Conservation (phyloP, 2,329 filamentous ascomycete genomes). For the Tolypocladium nubicola region DNA sequence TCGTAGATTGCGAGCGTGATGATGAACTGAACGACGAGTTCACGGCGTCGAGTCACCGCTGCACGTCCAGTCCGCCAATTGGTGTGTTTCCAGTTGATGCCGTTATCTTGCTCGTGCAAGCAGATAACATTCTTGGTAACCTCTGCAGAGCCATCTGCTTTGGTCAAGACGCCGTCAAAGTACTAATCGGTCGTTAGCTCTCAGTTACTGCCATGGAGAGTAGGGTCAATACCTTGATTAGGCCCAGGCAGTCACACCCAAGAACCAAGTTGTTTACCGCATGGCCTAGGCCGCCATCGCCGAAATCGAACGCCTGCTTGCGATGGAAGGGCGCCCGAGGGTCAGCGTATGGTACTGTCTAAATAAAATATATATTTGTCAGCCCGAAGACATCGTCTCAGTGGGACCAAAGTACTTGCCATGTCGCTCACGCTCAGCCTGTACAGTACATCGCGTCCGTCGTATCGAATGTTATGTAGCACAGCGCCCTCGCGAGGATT, state of each 20-base stretch:
- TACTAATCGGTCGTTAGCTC: conserved; percentile 12
- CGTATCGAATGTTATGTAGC: conserved; percentile 58
- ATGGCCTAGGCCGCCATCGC: conserved; percentile 52
- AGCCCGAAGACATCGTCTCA: background rate
- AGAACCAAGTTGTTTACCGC: conserved; percentile 55
- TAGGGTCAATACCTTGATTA: conserved; percentile 30
- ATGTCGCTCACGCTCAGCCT: conserved; percentile 58
- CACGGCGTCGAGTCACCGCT: conserved; percentile 41
- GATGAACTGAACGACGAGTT: conserved; percentile 50
- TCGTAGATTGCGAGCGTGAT: conserved; percentile 55
- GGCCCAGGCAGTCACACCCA: conserved; percentile 57
- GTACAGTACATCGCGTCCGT: conserved; percentile 43
- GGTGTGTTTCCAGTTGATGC: conserved; percentile 51
- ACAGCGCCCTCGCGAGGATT: conserved; percentile 60
- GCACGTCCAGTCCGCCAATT: conserved; percentile 47
- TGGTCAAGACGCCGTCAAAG: conserved; percentile 22
- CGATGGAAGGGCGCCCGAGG: conserved; percentile 35
- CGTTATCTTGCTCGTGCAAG: conserved; percentile 26
- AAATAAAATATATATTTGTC: background rate
- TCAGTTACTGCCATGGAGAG: background rate
- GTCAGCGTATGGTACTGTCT: conserved; percentile 53
- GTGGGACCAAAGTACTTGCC: conserved; percentile 24
- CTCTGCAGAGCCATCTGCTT: conserved; percentile 23
- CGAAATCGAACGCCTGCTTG: conserved; percentile 59
- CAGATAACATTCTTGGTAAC: conserved; percentile 30